Percentiles rank a stretch among this genome's conserved stretches.
phyloP scores from a whole-genome alignment of 2,329 filamentous ascomycete species.

The Beauveria sp. region DNA sequence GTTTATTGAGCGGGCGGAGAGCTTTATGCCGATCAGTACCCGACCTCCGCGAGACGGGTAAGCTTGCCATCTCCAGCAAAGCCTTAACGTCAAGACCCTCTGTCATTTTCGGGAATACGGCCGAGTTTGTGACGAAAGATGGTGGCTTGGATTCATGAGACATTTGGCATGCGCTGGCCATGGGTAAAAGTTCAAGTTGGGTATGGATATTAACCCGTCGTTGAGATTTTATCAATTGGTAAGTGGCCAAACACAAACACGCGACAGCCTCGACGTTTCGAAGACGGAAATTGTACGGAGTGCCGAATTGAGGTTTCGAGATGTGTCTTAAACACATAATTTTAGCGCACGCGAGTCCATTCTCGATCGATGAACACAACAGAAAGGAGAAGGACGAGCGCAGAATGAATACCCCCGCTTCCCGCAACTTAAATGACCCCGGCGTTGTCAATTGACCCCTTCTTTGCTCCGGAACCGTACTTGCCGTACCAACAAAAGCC shows the following conservation, averaged over 20 bases:
- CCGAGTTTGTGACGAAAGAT: background rate
- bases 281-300: background rate
- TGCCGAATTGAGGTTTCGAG: background rate
- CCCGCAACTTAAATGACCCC: background rate
- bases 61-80: background rate
- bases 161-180: background rate
- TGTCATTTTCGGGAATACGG: background rate
- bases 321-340: background rate
- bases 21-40: background rate
- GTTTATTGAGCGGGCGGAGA: background rate
- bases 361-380: background rate
- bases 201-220: background rate
- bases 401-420: background rate
- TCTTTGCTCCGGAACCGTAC: background rate
- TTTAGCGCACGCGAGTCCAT: background rate
- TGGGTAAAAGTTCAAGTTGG: background rate
- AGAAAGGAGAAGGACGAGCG: background rate
- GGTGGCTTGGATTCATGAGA: background rate
- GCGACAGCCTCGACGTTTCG: background rate
- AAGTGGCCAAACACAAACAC: background rate
- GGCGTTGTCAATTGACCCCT: background rate
- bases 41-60: background rate
- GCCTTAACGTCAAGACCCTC: too few species aligned
- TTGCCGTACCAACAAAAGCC: background rate
- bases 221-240: background rate